Evolutionary conservation across 495 filamentous ascomycete genomes (phyloP), one percentile per base, ranked within the genome.

Genomic region (Hapsidospora chrysogenum): DNA sequence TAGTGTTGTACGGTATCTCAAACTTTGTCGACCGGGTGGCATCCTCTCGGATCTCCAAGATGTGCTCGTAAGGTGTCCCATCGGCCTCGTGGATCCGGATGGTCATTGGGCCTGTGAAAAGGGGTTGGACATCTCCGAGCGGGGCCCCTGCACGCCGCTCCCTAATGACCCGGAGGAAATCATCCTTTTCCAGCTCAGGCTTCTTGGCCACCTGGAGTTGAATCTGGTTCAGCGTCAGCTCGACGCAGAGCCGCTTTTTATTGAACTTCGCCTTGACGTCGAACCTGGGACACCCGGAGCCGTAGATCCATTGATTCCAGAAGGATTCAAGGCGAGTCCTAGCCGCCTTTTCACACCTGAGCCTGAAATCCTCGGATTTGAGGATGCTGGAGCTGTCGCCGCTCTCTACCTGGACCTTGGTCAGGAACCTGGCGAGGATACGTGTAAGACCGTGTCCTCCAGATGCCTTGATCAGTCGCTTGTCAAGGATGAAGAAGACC

Each of bases 21-120:
- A 95, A 77, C 29, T 50, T 60, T 7, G 53, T 56, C 13, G 51
- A 48, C 38, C 74, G 79, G 5, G 76, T 80, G 26, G 70, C 63
- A 6, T 74, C 73, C 37, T 94, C 85, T 43, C 83, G 85, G 50
- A 99, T 92, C 37, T 93, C 80, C 17, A 94, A 81, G 43, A 94
- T 92, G 49, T 99, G 89, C 54, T 99, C 89, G 52, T 99, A 99
- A 15, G 89, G 89, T 2, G 92, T 96, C 11, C 89, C 89, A 50
- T 99, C 92, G 17, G 89, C 92, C 57, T 99, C 89, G 59, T 99
- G 89, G 41, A 99, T 95, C 30, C 92, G 72, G 44, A 99, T 80
- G 0, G 89, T 96, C 80, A 96, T 92, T 0, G 92, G 87, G 1
- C 86, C 86, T 2, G 83, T 87, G 53, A 96, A 99, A 2, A 82